These are phyloP conservation scores for Pichia sp. DNA, from an alignment of 1,139 yeast genomes.

Conservation along the genomic window DNA sequence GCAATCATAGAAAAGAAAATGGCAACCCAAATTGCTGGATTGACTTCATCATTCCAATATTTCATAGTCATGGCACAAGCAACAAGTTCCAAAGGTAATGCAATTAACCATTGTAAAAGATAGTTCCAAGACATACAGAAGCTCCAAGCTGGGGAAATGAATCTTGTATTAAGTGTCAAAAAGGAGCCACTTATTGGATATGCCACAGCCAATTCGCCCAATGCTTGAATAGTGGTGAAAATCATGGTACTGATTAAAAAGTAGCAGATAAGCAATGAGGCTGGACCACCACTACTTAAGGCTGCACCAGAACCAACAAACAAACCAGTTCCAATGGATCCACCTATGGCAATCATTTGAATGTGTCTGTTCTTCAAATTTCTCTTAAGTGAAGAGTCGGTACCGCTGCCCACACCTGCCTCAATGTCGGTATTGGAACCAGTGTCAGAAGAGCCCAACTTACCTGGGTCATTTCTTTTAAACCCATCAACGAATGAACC, in stretches of 20 bases:
- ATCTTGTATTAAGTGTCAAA: conserved; percentile 51
- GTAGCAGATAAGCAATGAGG: conserved; percentile 47
- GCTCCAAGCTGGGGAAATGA: conserved; percentile 62
- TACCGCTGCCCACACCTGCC: conserved; percentile 52
- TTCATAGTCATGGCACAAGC: conserved; percentile 59
- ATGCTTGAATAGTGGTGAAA: conserved; percentile 55
- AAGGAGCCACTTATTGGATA: conserved; percentile 63
- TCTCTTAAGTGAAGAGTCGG: conserved; percentile 60
- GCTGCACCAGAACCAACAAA: conserved; percentile 56
- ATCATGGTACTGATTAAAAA: conserved; percentile 37
- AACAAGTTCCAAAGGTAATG: conserved; percentile 59
- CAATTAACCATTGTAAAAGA: conserved; percentile 58
- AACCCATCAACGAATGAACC: conserved; percentile 9
- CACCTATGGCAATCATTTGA: conserved; percentile 80
- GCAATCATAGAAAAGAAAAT: conserved; percentile 51
- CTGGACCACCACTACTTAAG: conserved; percentile 57
- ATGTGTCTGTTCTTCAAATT: conserved; percentile 53
- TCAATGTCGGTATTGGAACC: conserved; percentile 42
- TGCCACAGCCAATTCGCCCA: conserved; percentile 49
- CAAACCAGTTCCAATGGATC: conserved; percentile 63
- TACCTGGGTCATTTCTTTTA: conserved; percentile 2
- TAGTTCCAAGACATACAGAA: conserved; percentile 67
- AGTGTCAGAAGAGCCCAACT: neutral
- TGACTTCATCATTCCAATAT: conserved; percentile 52
- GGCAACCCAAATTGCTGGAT: conserved; percentile 57